Base-by-base conservation (phyloP, 1,139 yeast species). In the Diutina catenulata region DNA sequence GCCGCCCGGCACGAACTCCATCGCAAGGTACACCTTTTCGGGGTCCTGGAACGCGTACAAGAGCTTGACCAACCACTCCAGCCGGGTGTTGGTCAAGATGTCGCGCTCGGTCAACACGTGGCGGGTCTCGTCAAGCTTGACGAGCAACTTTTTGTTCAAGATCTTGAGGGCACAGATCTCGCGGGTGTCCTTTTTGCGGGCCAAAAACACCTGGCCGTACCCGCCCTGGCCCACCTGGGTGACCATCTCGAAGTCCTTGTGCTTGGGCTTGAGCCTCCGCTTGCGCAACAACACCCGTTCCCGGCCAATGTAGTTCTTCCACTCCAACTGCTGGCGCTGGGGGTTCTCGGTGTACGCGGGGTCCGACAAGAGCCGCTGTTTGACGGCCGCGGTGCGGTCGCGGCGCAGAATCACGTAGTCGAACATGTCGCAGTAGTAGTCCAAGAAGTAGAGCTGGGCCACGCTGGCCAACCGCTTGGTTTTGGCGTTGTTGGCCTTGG, bases 161-260 rank as follows among this genome's bases (percentile, higher is more conserved):
- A 91, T 84, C 56, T 93, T 93, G 50, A 93, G 69, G 1, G 99
- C 99, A 60, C 96, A 91, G 37, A 93, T 81, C 59, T 93, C 99
- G 47, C 81, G 76, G 4, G 97, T 87, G 53, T 93, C 99, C 48
- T 80, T 80, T 64, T 93, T 93, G 47, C 91, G 74, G 1, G 99
- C 97, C 47, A 93, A 65, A 51, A 84, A 93, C 14, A 93, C 98
- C 61, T 87, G 95, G 19, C 99, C 99, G 53, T 93, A 93, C 3
- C 99, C 98, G 52, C 99, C 99, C 64, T 93, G 98, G 20, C 99
- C 98, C 26, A 93, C 96, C 62, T 93, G 98, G 3, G 98, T 91
- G 44, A 93, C 79, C 68, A 88, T 84, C 56, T 87, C 93, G 56
- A 93, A 93, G 57, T 93, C 98, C 49, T 87, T 88, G 55, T 87